Evolutionary conservation across 305 asterid genomes (phyloP).

Genomic region (Fraxinus floribunda): DNA sequence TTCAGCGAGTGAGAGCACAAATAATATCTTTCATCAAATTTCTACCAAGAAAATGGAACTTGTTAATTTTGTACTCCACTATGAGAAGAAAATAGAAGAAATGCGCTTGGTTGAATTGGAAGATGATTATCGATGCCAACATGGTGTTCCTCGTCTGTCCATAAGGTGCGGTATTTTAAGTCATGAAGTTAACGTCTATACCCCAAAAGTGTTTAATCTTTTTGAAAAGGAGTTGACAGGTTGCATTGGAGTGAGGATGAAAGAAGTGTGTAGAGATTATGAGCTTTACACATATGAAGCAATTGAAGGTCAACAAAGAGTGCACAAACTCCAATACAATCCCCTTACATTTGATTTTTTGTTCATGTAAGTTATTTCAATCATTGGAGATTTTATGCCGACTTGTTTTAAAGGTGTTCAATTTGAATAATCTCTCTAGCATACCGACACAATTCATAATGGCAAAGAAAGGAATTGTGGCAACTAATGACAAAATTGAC

Average conservation of each 20-base stretch:
- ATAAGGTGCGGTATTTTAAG: neutral
- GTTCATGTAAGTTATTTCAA: neutral
- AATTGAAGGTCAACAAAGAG: neutral
- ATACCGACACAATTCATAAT: neutral
- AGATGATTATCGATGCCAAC: neutral
- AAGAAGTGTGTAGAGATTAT: neutral
- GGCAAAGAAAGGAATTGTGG: neutral
- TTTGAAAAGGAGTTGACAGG: neutral
- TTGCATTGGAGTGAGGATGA: neutral
- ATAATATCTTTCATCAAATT: neutral
- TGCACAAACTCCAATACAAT: neutral
- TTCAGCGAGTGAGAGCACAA: neutral
- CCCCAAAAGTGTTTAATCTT: neutral
- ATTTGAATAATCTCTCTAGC: neutral
- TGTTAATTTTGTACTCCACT: neutral
- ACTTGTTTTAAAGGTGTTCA: neutral
- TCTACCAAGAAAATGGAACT: neutral
- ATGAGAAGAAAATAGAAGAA: neutral
- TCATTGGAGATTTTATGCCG: neutral
- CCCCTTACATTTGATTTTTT: neutral
- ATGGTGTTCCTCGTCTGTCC: neutral
- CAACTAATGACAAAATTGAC: no score
- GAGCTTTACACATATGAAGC: neutral
- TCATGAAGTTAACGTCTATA: neutral
- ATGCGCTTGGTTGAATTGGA: neutral